Percentiles rank a stretch among this genome's conserved stretches.
These are phyloP conservation scores for Thamnidium elegans DNA, from an alignment of 192 early-diverging fungal species.

Conservation along the genomic window DNA sequence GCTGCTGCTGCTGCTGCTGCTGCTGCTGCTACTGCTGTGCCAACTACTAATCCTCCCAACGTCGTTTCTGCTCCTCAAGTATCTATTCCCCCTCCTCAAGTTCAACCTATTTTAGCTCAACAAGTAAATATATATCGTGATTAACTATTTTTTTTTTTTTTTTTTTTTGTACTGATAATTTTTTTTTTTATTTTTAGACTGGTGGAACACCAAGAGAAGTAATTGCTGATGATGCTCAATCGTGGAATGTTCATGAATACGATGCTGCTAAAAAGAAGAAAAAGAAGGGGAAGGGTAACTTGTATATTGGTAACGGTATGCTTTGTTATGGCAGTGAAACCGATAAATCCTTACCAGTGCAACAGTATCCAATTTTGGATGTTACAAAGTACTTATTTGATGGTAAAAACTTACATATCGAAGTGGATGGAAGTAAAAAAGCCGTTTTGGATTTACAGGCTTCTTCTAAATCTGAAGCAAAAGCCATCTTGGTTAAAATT, in stretches of 20 bases:
- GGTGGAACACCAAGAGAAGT: neutral
- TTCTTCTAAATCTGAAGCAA: conserved; percentile 60
- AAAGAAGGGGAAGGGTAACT: conserved; percentile 62
- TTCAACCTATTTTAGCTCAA: neutral
- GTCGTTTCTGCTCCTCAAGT: neutral
- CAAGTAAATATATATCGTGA: neutral
- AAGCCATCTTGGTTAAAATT: conserved; percentile 62
- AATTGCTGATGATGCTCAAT: conserved; percentile 38
- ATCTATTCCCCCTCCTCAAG: neutral
- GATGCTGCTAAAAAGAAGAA: conserved; percentile 70
- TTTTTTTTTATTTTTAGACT: conserved; percentile 8
- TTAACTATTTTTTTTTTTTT: neutral
- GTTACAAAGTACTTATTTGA: conserved; percentile 61
- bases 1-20: neutral
- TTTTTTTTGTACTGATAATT: neutral
- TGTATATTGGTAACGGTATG: conserved; percentile 61
- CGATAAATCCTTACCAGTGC: conserved; percentile 56
- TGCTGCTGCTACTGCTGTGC: neutral
- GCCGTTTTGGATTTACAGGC: conserved; percentile 63
- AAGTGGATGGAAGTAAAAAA: conserved; percentile 53
- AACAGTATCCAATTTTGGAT: conserved; percentile 57
- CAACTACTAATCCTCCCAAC: neutral
- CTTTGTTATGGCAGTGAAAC: conserved; percentile 63
- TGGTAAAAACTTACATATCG: conserved; percentile 60
- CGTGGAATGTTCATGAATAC: conserved; percentile 57